Percentiles rank a stretch among this genome's conserved stretches.
phyloP scores from a whole-genome alignment of 352 stramenopile species.

The Pythium dissimile region DNA sequence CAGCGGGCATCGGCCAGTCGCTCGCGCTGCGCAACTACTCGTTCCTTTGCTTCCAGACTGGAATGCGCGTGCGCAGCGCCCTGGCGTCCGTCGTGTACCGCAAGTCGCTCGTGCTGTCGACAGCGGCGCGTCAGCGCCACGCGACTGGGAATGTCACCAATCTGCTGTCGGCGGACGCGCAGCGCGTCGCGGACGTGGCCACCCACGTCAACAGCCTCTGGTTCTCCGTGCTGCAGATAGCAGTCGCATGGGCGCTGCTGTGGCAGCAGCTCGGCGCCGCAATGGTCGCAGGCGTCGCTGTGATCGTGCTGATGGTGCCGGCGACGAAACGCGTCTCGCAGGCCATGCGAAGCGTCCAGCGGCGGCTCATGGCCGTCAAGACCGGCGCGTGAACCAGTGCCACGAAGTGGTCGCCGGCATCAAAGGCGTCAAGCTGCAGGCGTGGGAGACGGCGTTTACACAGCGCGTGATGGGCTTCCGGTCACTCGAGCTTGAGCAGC shows the following conservation, averaged over 20 bases:
- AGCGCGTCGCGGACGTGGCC: constrained; percentile 94
- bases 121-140: constrained; percentile 60
- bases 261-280: constrained; percentile 78
- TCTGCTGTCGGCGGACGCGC: constrained; percentile 96
- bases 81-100: constrained; percentile 71
- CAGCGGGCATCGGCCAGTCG: constrained; percentile 66
- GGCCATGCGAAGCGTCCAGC: constrained; percentile 84
- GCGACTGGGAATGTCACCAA: constrained; percentile 96
- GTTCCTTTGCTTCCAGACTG: constrained; percentile 82
- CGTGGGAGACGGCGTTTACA: constrained; percentile 90
- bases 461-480: constrained; percentile 58
- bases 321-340: constrained; percentile 87
- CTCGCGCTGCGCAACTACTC: constrained; percentile 79
- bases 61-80: constrained; percentile 67
- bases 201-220: constrained; percentile 92
- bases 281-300: constrained; percentile 87
- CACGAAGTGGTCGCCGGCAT: constrained; percentile 93
- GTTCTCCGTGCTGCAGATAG: constrained; percentile 82
- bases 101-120: constrained; percentile 84
- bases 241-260: constrained; percentile 66
- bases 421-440: constrained; percentile 97
- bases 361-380: constrained; percentile 90
- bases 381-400: constrained; percentile 94
- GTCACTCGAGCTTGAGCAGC: constrained; percentile 53
- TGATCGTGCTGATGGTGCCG: constrained; percentile 93